Base-by-base conservation (phyloP, 805 yeast species). In the Saturnispora ahearnii region DNA sequence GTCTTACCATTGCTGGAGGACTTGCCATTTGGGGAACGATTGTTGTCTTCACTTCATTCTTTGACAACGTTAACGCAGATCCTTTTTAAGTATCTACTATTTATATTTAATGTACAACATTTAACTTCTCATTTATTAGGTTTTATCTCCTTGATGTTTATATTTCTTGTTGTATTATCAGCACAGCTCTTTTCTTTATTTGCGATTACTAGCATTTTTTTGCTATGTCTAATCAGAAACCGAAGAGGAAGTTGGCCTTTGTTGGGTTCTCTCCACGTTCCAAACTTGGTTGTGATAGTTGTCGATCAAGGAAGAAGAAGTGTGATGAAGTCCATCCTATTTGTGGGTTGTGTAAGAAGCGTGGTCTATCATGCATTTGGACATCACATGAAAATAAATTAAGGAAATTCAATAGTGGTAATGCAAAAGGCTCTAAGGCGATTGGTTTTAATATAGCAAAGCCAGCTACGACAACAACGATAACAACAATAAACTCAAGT, bases 1-100 rank as follows among this genome's bases (percentile, higher is more conserved):
- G 77, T 18, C 81, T 91, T 81, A 84, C 96, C 44, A 76, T 87
- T 31, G 50, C 73, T 11, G 99, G 98, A 13, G 98, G 98, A n/a
- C 54, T 74, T 18, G 73, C 90, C 53, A 87, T 91, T 43, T 90
- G 85, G 66, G 77, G 82, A 5, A 84, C 96, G 6, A 88, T 91
- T 31, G 84, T 87, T 45, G 78, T 87, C 7, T 91, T 91, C 63
- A 81, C 87, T 4, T 72, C 82, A 62, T 87, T 86, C 60, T 91
- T 91, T 72, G 81, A 78, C 51, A 78, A 78, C 5, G 13, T 75
- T 72, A 12, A 68, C 66, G 44, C 69, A 21, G 71, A 65, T 49
- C 58, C 66, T 13, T 66, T 67, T 29, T 31, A 44, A 29, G 5
- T 38, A 15, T 15, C 4, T 18, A 18, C 11, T 12, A 36, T 36